Conservation (phyloP, 2,329 filamentous ascomycete genomes). For the Ilyonectria mors-panacis region DNA sequence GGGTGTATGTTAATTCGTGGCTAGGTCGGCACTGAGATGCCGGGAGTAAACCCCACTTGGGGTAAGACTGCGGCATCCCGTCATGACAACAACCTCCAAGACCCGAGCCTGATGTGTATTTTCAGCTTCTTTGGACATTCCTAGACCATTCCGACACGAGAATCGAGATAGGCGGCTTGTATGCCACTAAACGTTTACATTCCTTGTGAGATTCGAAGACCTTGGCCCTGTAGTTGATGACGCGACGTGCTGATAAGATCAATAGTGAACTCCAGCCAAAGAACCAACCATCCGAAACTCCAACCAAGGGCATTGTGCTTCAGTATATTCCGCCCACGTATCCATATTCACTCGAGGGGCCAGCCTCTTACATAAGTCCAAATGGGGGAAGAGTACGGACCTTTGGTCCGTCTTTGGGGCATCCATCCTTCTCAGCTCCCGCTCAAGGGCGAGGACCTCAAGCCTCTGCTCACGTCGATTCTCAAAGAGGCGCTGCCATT, state of each 20-base stretch:
- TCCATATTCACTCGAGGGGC: neutral
- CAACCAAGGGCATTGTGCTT: neutral
- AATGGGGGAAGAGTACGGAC: slow-evolving; percentile 55
- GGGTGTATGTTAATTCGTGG: neutral
- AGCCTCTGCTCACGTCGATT: slow-evolving; percentile 65
- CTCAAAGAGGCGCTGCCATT: slow-evolving; percentile 73
- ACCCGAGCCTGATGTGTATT: neutral
- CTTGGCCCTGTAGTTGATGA: neutral
- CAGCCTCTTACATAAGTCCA: neutral
- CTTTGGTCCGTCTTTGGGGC: slow-evolving; percentile 69
- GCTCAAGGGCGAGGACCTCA: slow-evolving; percentile 59
- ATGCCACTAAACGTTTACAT: neutral
- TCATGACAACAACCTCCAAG: slow-evolving; percentile 2
- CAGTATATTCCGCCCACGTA: neutral
- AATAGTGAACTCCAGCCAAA: neutral
- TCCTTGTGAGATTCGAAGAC: neutral
- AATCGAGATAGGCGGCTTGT: neutral
- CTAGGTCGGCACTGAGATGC: slow-evolving; percentile 12
- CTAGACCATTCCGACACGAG: neutral
- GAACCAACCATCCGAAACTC: neutral
- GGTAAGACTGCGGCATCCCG: neutral
- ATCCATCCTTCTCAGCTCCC: slow-evolving; percentile 65
- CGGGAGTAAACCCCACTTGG: slow-evolving; percentile 15
- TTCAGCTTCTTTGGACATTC: neutral
- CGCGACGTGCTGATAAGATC: neutral